These are phyloP conservation scores for Cryphonectria carpinicola DNA, from an alignment of 2,329 filamentous ascomycete genomes.

Conservation along the genomic window DNA sequence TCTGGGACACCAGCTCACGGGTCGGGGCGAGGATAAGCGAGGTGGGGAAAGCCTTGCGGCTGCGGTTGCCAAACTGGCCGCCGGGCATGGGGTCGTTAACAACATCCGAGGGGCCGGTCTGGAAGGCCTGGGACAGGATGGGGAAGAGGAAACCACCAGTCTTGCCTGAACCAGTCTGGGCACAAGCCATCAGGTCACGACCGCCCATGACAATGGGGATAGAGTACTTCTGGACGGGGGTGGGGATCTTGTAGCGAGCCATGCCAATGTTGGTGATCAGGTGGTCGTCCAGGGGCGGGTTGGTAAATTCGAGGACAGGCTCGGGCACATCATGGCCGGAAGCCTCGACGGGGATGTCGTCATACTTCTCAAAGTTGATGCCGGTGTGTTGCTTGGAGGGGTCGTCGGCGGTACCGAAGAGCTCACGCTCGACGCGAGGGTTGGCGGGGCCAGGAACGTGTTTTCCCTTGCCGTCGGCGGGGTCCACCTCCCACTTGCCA, in stretches of 20 bases:
- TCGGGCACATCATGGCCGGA: conserved; percentile 93
- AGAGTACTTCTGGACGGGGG: conserved; percentile 98
- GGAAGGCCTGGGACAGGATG: conserved; percentile 96
- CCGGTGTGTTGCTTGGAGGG: conserved; percentile 94
- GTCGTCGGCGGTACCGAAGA: conserved; percentile 90
- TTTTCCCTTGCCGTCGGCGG: conserved; percentile 62
- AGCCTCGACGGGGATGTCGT: conserved; percentile 98
- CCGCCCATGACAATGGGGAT: conserved; percentile 98
- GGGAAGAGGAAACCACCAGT: conserved; percentile 99
- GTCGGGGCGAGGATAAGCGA: conserved; percentile 95
- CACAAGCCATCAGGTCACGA: conserved; percentile 98
- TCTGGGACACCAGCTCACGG: conserved; percentile 97
- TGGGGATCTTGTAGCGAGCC: conserved; percentile 92
- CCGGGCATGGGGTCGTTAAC: conserved; percentile 55
- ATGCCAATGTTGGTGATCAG: conserved; percentile 91
- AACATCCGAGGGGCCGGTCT: conserved; percentile 73
- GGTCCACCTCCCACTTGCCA: conserved; percentile 83
- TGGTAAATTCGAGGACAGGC: conserved; percentile 86
- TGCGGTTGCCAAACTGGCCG: conserved; percentile 67
- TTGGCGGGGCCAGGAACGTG: conserved; percentile 90
- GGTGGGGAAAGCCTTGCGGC: conserved; percentile 97
- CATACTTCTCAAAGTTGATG: conserved; percentile 99
- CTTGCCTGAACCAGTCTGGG: conserved; percentile 99
- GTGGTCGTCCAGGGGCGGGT: conserved; percentile 94
- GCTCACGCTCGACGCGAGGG: conserved; percentile 88